Base-by-base conservation (phyloP, 140 eudicot genomes). In the Bidens hawaiensis region DNA sequence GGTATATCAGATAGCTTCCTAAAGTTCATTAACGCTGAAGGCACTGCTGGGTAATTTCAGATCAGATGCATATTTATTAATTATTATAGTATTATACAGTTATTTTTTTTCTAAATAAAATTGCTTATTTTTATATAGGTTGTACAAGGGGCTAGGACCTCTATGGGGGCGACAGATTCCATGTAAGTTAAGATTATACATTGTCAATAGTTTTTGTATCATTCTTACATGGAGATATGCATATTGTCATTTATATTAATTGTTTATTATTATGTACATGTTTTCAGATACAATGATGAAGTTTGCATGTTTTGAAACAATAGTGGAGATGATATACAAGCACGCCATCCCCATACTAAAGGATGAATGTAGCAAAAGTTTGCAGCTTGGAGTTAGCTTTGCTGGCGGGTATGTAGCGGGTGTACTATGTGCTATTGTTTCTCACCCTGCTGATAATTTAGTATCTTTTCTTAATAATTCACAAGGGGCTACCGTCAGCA, bases 131-230 rank as follows among this genome's bases (percentile, higher is more conserved):
- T 62, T 15, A 15, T 23, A 23, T 84, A 89, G 96, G 75, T 78
- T 89, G 72, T 85, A 80, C 83, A 89, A 82, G 76, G 97, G 97
- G 68, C 36, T 89, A 54, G 95, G 78, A 60, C 91, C 97, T 53
- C 91, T 89, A 30, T 85, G 91, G 97, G 97, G 91, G 49, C 76
- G 97, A 56, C 95, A 89, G 61, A 89, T 89, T 73, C 97, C 97
- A 47, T 89, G 97, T 89, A 85, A 77, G 83, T 46, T n/a, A 23
- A 26, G 61, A 18, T 62, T 33, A 43, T 48, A 45, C 46, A 24
- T 12, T 55, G 13, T 42, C 25, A 52, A 21, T 30, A 49, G 27
- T 36, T 43, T n/a, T 51, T 21, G 8, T 6, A 52, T 22, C 22
- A 11, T 7, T n/a, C 24, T 15, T 28, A 6, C 11, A 51, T n/a